Evolutionary conservation across 164 flowering plant genomes (phyloP).

Genomic region (Stephania cephalantha): DNA sequence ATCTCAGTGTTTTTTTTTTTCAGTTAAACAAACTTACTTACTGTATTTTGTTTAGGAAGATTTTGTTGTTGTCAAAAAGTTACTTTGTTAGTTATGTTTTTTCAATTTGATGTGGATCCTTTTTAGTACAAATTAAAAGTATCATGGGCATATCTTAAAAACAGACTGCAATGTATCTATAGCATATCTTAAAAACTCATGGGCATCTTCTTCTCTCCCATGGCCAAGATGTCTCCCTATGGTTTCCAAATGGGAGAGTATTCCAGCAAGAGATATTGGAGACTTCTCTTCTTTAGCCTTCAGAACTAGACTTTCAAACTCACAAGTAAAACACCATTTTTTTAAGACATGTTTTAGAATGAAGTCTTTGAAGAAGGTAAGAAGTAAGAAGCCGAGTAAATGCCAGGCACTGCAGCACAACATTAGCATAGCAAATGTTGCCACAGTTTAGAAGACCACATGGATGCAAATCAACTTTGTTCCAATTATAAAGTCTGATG

Average conservation of each 20-base stretch:
- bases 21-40: not conserved
- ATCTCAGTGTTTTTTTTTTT: conserved; percentile 45
- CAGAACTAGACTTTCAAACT: conserved; percentile 60
- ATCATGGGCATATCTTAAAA: conserved; percentile 6
- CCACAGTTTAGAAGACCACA: conserved; percentile 85
- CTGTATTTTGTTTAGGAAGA: too few relatives aligned
- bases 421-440: conserved; percentile 97
- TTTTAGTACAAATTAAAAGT: too few relatives aligned
- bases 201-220: conserved; percentile 92
- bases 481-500: conserved; percentile 62
- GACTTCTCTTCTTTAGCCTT: conserved; percentile 64
- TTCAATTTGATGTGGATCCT: too few relatives aligned
- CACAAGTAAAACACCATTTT: conserved; percentile 88
- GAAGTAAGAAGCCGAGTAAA: conserved; percentile 89
- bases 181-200: conserved; percentile 87
- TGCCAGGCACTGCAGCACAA: conserved; percentile 90
- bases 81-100: too few relatives aligned
- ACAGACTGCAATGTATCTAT: conserved; percentile 81
- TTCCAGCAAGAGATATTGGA: conserved; percentile 60
- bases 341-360: conserved; percentile 58
- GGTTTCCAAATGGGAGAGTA: conserved; percentile 54
- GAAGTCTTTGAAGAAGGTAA: conserved; percentile 77
- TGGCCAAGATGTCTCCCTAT: conserved; percentile 57
- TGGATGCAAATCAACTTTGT: conserved; percentile 67
- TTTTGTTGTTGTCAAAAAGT: too few relatives aligned